Evolutionary conservation across 352 stramenopile genomes (phyloP).

Genomic region (Elongisporangium undulatum): DNA sequence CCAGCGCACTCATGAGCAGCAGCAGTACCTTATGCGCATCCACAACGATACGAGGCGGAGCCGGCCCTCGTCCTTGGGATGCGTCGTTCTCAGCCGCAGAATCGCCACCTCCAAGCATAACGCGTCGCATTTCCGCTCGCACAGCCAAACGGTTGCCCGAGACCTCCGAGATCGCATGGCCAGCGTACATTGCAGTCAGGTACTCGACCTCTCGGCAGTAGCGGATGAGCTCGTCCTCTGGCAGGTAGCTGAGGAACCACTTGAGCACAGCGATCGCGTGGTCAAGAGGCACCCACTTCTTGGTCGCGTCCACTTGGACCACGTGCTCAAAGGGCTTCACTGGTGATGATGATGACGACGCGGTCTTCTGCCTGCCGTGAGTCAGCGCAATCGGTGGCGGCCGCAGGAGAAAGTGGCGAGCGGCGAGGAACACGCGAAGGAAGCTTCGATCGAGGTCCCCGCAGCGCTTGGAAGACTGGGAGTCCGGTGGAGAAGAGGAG

Average conservation of each 20-base stretch:
- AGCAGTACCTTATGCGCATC: constrained; percentile 55
- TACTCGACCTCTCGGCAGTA: constrained; percentile 77
- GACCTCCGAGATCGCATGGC: constrained; percentile 40
- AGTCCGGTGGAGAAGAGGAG: neutral
- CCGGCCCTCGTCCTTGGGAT: constrained; percentile 9
- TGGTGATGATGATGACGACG: neutral
- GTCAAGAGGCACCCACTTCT: constrained; percentile 61
- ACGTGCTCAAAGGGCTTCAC: constrained; percentile 21
- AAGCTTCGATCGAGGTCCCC: constrained; percentile 55
- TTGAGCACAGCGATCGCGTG: constrained; percentile 51
- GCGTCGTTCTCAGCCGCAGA: constrained; percentile 3
- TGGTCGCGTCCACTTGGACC: constrained; percentile 41
- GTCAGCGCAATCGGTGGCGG: constrained; percentile 12
- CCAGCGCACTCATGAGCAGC: constrained; percentile 52
- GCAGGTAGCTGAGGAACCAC: constrained; percentile 61
- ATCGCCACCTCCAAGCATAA: constrained; percentile 38
- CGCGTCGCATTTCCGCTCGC: constrained; percentile 62
- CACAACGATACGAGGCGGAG: constrained; percentile 39
- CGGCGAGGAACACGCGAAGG: constrained; percentile 60
- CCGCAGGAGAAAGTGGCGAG: constrained; percentile 35
- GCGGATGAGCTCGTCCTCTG: constrained; percentile 40
- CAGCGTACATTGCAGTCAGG: constrained; percentile 57
- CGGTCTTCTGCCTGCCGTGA: constrained; percentile 7
- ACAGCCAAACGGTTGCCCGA: constrained; percentile 62
- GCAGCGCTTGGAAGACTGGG: constrained; percentile 12